Conservation (phyloP, 805 yeast species). For the Starmerella scarabaei region DNA sequence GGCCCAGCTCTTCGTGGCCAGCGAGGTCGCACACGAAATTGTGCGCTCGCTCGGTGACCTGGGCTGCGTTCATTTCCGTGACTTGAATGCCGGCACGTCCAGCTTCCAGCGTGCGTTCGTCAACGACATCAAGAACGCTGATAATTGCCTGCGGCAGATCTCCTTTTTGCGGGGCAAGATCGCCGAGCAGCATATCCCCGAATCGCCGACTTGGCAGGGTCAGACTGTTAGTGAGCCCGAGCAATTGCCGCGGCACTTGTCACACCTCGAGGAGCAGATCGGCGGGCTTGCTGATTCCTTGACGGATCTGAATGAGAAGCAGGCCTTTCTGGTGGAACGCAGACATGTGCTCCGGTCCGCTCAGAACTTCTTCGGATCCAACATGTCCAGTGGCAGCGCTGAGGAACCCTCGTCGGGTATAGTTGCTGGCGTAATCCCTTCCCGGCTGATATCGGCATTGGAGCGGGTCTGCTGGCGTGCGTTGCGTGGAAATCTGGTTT, state of each 20-base stretch:
- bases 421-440: slow-evolving; percentile 70
- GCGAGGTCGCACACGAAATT: slow-evolving; percentile 77
- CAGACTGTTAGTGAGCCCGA: slow-evolving; percentile 46
- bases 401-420: slow-evolving; percentile 26
- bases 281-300: slow-evolving; percentile 56
- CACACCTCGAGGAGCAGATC: slow-evolving; percentile 60
- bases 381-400: slow-evolving; percentile 23
- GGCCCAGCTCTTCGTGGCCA: slow-evolving; percentile 80
- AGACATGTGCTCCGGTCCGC: slow-evolving; percentile 47
- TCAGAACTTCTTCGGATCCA: slow-evolving; percentile 31
- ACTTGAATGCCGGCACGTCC: slow-evolving; percentile 65
- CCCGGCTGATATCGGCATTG: slow-evolving; percentile 54
- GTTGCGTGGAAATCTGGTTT: slow-evolving; percentile 78
- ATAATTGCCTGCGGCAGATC: slow-evolving; percentile 79
- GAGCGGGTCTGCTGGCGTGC: slow-evolving; percentile 86
- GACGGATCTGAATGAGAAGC: slow-evolving; percentile 47
- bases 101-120: slow-evolving; percentile 87
- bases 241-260: slow-evolving; percentile 49
- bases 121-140: slow-evolving; percentile 68
- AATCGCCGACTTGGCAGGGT: slow-evolving; percentile 30
- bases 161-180: slow-evolving; percentile 31
- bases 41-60: slow-evolving; percentile 77
- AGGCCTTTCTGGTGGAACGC: slow-evolving; percentile 56
- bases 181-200: slow-evolving; percentile 23
- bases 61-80: slow-evolving; percentile 79